phyloP scores from a whole-genome alignment of 305 asterid species.

The Withania somnifera region DNA sequence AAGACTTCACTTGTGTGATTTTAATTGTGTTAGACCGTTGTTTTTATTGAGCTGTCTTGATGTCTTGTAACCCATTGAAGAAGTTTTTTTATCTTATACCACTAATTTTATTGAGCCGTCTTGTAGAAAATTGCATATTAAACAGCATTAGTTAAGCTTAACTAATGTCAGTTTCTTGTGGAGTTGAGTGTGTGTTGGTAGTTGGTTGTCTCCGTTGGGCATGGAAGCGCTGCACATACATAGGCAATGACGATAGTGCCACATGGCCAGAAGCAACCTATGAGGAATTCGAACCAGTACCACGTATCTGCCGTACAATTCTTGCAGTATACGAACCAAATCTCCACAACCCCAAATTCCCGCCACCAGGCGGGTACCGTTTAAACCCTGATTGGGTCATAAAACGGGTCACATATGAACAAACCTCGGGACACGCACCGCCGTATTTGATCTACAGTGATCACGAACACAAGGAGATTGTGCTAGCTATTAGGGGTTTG shows the following conservation, averaged over 20 bases:
- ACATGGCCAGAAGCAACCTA: constrained; percentile 6
- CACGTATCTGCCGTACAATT: constrained; percentile 72
- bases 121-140: not conserved
- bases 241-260: constrained; percentile 12
- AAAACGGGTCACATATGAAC: constrained; percentile 66
- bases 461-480: constrained; percentile 57
- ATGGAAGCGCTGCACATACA: constrained; percentile 15
- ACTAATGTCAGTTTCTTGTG: constrained; percentile 16
- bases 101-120: not conserved
- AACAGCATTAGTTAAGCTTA: no score
- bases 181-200: constrained; percentile 7
- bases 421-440: constrained; percentile 65
- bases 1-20: no score
- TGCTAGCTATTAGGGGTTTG: constrained; percentile 68
- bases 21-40: no score
- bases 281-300: constrained; percentile 62
- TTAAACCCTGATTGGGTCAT: constrained; percentile 56
- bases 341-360: constrained; percentile 43
- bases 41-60: no score
- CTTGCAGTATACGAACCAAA: constrained; percentile 75
- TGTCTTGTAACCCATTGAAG: no score
- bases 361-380: constrained; percentile 48
- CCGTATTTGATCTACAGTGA: constrained; percentile 68
- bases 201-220: constrained; percentile 18
- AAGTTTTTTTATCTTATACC: no score